Evolutionary conservation across 257 asterid genomes (phyloP).

Genomic region (Forsythia viridissima): DNA sequence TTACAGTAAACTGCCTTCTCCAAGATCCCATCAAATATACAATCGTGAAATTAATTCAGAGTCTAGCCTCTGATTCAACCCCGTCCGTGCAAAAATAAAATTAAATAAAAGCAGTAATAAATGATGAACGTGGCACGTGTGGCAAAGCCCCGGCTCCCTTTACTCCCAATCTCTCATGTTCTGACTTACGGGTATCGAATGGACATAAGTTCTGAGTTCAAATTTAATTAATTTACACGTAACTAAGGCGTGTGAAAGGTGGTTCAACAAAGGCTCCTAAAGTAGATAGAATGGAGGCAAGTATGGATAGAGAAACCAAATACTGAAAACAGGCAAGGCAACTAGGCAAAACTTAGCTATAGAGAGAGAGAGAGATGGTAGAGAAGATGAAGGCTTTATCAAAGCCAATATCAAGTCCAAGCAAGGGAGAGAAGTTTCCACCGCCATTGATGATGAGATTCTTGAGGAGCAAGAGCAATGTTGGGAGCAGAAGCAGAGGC

Average conservation of each 20-base stretch:
- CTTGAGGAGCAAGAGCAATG: conserved; percentile 65
- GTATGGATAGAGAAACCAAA: neutral
- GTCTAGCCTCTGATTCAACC: neutral
- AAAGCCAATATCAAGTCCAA: conserved; percentile 75
- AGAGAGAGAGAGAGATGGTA: too few species aligned
- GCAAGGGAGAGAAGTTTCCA: conserved; percentile 72
- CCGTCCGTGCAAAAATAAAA: conserved; percentile 29
- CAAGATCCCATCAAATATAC: neutral
- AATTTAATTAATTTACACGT: too few species aligned
- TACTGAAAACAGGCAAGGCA: neutral
- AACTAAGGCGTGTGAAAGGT: too few species aligned
- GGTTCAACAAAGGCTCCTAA: too few species aligned
- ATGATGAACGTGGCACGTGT: neutral
- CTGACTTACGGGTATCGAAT: neutral
- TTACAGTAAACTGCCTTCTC: neutral
- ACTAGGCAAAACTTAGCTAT: neutral
- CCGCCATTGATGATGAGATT: conserved; percentile 85
- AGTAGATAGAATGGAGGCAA: too few species aligned
- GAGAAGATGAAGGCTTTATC: conserved; percentile 50
- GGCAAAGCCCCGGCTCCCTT: neutral
- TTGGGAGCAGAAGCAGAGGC: conserved; percentile 73
- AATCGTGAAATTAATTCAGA: neutral
- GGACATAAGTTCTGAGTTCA: too few species aligned
- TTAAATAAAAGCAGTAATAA: neutral
- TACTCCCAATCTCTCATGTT: neutral